phyloP scores from a whole-genome alignment of 345 rosid genomes.

The Hibiscus syriacus region DNA sequence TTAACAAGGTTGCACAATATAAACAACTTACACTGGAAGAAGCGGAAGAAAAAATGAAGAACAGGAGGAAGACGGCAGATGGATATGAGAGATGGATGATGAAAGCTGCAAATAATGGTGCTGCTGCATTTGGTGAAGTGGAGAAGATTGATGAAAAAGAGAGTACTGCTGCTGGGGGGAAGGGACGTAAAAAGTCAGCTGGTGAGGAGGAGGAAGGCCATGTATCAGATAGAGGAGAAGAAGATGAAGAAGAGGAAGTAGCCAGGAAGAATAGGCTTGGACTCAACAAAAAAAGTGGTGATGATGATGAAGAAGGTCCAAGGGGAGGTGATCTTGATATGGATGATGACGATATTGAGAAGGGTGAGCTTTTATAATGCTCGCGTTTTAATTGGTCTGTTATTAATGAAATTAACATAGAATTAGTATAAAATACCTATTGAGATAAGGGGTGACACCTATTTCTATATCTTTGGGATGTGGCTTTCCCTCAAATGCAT shows the following conservation, averaged over 20 bases:
- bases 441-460: background rate
- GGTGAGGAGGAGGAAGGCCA: conserved; percentile 84
- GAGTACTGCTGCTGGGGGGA: conserved; percentile 40
- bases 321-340: conserved; percentile 87
- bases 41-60: conserved; percentile 97
- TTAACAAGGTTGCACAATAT: conserved; percentile 93
- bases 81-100: conserved; percentile 99
- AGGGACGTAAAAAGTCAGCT: conserved; percentile 69
- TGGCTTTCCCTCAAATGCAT: background rate
- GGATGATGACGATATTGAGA: conserved; percentile 95
- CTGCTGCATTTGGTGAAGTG: conserved; percentile 92
- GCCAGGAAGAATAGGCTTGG: conserved; percentile 79
- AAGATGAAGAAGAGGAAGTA: conserved; percentile 76
- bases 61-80: conserved; percentile 91
- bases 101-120: conserved; percentile 92
- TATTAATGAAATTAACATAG: background rate
- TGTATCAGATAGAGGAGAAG: conserved; percentile 80
- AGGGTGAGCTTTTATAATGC: conserved; percentile 42
- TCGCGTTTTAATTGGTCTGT: background rate
- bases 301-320: conserved; percentile 90
- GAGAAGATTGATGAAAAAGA: conserved; percentile 75
- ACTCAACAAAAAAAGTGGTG: conserved; percentile 56
- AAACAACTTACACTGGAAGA: conserved; percentile 96
- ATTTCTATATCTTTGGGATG: background rate
- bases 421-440: background rate